Conservation (phyloP, 2,329 filamentous ascomycete genomes). For the Sporothrix brasiliensis region DNA sequence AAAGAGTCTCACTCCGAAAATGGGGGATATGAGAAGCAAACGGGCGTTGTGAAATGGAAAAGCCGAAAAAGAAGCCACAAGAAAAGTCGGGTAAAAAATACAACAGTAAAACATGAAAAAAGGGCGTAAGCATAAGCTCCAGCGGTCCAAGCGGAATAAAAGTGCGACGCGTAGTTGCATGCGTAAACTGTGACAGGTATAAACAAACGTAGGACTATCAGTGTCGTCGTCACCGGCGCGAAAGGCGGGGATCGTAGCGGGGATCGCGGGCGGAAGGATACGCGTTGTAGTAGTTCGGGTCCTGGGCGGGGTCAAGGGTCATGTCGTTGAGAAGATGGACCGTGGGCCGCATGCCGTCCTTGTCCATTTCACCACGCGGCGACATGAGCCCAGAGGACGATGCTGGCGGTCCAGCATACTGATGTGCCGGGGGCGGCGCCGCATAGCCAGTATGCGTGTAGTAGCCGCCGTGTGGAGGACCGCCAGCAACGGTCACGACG, state of each 20-base stretch:
- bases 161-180: neutral
- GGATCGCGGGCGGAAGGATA: neutral
- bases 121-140: neutral
- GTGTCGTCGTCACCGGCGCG: neutral
- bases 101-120: neutral
- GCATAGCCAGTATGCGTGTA: slow-evolving; percentile 1
- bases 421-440: neutral
- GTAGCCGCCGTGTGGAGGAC: neutral
- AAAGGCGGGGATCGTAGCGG: neutral
- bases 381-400: slow-evolving; percentile 7
- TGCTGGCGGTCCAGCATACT: neutral
- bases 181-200: neutral
- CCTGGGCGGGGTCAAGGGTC: neutral
- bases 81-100: neutral
- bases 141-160: neutral
- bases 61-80: neutral
- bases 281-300: slow-evolving; percentile 3
- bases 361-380: slow-evolving; percentile 21
- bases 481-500: neutral
- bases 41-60: neutral
- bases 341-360: slow-evolving; percentile 8
- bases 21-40: neutral
- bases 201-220: neutral
- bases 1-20: neutral
- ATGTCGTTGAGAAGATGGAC: slow-evolving; percentile 2